These are phyloP conservation scores for Fraxinus nigra DNA, from an alignment of 305 asterid genomes.

Conservation along the genomic window DNA sequence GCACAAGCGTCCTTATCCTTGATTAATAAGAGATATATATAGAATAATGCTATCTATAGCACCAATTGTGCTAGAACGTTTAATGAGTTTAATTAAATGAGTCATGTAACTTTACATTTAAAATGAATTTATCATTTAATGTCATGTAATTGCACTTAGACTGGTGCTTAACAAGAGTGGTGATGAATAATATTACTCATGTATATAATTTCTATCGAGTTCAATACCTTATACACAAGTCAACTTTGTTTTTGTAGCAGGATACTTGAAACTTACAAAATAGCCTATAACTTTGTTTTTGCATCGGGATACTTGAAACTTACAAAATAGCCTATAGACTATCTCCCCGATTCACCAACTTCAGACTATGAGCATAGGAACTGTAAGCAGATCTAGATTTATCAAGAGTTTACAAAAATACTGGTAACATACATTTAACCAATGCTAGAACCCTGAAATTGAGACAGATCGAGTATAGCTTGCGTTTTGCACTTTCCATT, in stretches of 20 bases:
- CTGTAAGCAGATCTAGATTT: neutral
- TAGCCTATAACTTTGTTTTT: neutral
- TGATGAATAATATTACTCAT: too few species aligned
- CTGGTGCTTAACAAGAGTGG: too few species aligned
- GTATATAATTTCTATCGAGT: neutral
- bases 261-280: neutral
- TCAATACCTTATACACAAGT: neutral
- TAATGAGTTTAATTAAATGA: too few species aligned
- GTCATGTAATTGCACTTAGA: too few species aligned
- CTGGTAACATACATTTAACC: neutral
- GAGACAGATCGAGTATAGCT: neutral
- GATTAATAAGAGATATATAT: neutral
- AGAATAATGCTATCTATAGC: too few species aligned
- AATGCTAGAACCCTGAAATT: neutral
- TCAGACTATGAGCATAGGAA: neutral
- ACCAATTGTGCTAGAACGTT: too few species aligned
- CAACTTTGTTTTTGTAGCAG: neutral
- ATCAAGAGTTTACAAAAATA: slow-evolving; percentile 19
- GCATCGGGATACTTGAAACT: neutral
- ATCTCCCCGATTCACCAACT: neutral
- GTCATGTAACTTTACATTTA: too few species aligned
- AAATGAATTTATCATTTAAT: too few species aligned
- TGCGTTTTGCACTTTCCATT: slow-evolving; percentile 16
- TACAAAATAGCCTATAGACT: neutral
- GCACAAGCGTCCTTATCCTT: neutral